These are phyloP conservation scores for Penicillium coffeae DNA, from an alignment of 495 filamentous ascomycete species.

Conservation along the genomic window DNA sequence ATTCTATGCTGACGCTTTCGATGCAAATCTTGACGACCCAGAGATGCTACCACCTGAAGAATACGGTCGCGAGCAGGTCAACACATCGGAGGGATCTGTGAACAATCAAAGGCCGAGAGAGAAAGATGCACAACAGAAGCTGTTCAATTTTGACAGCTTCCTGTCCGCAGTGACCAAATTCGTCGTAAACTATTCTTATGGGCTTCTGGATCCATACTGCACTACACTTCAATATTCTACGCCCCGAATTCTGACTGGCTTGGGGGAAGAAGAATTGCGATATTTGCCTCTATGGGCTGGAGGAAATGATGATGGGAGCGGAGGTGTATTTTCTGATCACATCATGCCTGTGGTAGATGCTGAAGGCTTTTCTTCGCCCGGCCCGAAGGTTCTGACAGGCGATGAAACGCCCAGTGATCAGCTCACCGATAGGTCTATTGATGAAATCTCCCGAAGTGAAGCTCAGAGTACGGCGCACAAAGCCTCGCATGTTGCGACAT, in stretches of 20 bases:
- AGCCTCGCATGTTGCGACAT: conserved; percentile 33
- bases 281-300: conserved; percentile 55
- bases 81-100: too few relatives aligned
- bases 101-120: too few relatives aligned
- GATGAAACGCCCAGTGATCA: conserved; percentile 18
- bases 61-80: too few relatives aligned
- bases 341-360: conserved; percentile 35
- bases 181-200: conserved; percentile 10
- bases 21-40: too few relatives aligned
- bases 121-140: too few relatives aligned
- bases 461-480: conserved; percentile 28
- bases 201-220: conserved; percentile 14
- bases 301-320: conserved; percentile 51
- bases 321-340: conserved; percentile 46
- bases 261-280: conserved; percentile 47
- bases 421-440: conserved; percentile 20
- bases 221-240: conserved; percentile 14
- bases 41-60: too few relatives aligned
- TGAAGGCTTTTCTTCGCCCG: conserved; percentile 40
- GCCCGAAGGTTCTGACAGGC: conserved; percentile 41
- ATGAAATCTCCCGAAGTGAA: conserved; percentile 24
- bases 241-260: conserved; percentile 43
- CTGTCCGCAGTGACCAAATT: background rate
- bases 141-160: too few relatives aligned
- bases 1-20: too few relatives aligned